Conservation (phyloP, 1,139 yeast species). For the Yamadazyma atmosphaerica region DNA sequence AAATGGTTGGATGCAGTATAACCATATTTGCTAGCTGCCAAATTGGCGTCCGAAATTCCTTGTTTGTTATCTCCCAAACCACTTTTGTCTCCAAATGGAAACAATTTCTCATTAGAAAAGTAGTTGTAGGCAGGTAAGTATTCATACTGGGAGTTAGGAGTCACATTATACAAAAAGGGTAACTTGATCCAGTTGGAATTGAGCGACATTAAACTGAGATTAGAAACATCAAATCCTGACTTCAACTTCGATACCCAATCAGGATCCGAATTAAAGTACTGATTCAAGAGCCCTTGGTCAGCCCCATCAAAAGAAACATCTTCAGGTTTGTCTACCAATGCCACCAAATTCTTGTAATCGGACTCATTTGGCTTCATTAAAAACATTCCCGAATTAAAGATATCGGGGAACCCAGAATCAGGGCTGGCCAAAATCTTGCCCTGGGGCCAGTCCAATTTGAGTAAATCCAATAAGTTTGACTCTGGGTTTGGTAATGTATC, state of each 20-base stretch:
- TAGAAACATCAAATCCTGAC: conserved; percentile 1
- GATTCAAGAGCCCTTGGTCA: conserved; percentile 90
- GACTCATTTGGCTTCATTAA: conserved; percentile 57
- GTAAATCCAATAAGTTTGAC: conserved; percentile 32
- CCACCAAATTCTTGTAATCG: conserved; percentile 45
- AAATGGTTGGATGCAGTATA: conserved; percentile 26
- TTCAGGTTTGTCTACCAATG: conserved; percentile 28
- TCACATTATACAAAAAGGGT: conserved; percentile 84
- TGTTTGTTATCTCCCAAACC: conserved; percentile 9
- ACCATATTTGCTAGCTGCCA: conserved; percentile 17
- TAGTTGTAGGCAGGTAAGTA: conserved; percentile 76
- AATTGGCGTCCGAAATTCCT: conserved; percentile 6
- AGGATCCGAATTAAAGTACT: conserved; percentile 59
- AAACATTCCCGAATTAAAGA: conserved; percentile 88
- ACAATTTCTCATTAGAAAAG: conserved; percentile 34
- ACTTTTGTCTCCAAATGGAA: conserved; percentile 6
- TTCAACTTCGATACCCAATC: conserved; percentile 37
- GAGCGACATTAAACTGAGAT: not conserved
- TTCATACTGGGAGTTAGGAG: conserved; percentile 80
- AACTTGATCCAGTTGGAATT: conserved; percentile 60
- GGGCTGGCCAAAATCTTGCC: conserved; percentile 72
- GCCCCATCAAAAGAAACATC: conserved; percentile 83
- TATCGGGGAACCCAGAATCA: conserved; percentile 94
- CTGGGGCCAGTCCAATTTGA: conserved; percentile 31
- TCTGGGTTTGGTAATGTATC: conserved; percentile 64